These are phyloP conservation scores for Macrolepiota fuliginosa DNA, from an alignment of 768 basidiomycete genomes.

Conservation along the genomic window DNA sequence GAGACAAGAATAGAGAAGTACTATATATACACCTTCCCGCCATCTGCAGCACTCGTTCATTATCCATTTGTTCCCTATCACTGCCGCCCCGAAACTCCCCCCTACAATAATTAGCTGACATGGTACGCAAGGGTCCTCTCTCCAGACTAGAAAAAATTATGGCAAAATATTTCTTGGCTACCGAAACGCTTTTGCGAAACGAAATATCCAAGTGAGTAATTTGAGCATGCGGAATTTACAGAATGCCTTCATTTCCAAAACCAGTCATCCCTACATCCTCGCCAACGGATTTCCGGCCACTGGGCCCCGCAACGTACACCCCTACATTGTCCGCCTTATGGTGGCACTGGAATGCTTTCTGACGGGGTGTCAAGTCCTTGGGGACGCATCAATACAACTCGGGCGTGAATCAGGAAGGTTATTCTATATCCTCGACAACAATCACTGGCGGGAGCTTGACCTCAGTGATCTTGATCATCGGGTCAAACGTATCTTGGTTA, in stretches of 20 bases:
- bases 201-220: background rate
- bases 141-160: background rate
- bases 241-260: background rate
- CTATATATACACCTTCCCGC: too few relatives aligned
- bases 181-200: background rate
- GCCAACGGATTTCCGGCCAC: background rate
- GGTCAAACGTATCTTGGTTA: background rate
- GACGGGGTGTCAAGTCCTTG: background rate
- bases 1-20: too few relatives aligned
- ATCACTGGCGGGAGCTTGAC: background rate
- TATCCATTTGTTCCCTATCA: too few relatives aligned
- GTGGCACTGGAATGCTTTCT: background rate
- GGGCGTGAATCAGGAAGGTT: background rate
- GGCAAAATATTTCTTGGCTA: background rate
- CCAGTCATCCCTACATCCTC: background rate
- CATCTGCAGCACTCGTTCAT: too few relatives aligned
- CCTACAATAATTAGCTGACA: background rate
- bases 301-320: background rate
- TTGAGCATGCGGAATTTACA: background rate
- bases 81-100: background rate
- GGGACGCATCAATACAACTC: background rate
- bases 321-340: background rate
- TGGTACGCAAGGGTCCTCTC: background rate
- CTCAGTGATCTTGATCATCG: background rate
- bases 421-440: background rate